phyloP scores from a whole-genome alignment of 106 monocot species.

The Acorus gramineus region DNA sequence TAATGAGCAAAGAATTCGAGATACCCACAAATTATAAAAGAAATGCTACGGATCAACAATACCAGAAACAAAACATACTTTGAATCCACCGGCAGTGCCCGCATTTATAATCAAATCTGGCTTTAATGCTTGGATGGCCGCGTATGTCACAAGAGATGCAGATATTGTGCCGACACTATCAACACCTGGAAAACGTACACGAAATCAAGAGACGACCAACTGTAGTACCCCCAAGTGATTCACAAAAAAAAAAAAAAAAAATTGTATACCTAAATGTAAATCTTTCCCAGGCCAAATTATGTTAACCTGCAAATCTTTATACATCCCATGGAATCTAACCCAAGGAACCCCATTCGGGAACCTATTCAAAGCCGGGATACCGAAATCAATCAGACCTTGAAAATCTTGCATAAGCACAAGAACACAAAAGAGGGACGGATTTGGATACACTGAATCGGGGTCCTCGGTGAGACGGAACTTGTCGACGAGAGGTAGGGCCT shows the following conservation, averaged over 20 bases:
- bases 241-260: no score
- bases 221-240: no score
- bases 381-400: no score
- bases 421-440: no score
- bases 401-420: no score
- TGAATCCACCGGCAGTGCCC: conserved; percentile 94
- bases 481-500: conserved; percentile 71
- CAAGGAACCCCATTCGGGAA: conserved; percentile 91
- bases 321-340: conserved; percentile 75
- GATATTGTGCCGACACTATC: conserved; percentile 88
- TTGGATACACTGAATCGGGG: conserved; percentile 35
- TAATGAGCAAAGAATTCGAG: no score
- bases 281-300: conserved; percentile 91
- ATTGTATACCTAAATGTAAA: conserved; percentile 37
- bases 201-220: no score
- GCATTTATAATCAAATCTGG: conserved; percentile 96
- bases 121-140: conserved; percentile 77
- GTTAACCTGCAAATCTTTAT: conserved; percentile 63
- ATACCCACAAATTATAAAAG: no score
- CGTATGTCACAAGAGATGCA: conserved; percentile 75
- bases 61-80: conserved; percentile 36
- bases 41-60: no score
- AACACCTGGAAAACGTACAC: conserved; percentile 52
- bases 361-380: conserved; percentile 14
- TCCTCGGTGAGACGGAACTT: conserved; percentile 70